These are phyloP conservation scores for Casaregolazyma lundiana DNA, from an alignment of 1,139 yeast species.

Conservation along the genomic window DNA sequence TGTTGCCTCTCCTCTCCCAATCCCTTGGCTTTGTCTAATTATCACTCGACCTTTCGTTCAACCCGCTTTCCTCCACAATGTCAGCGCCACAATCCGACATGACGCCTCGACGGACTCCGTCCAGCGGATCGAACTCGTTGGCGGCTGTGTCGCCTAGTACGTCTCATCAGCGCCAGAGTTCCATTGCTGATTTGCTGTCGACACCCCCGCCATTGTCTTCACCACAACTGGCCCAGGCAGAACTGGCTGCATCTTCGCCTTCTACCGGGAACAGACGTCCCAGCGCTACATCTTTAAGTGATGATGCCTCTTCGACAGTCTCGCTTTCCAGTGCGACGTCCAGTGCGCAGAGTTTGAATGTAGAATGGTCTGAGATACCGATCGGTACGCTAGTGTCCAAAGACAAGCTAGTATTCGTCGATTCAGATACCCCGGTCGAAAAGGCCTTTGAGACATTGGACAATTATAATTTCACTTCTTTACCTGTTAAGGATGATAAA, in stretches of 20 bases:
- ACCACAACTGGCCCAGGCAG: background rate
- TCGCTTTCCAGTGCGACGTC: constrained; percentile 24
- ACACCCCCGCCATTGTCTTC: constrained; percentile 67
- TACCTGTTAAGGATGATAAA: constrained; percentile 60
- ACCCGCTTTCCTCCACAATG: background rate
- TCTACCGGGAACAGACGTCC: constrained; percentile 10
- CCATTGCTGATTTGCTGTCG: constrained; percentile 79
- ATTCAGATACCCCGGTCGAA: constrained; percentile 66
- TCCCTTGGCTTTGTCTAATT: constrained; percentile 4
- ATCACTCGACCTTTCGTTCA: constrained; percentile 5
- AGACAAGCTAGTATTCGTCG: constrained; percentile 69
- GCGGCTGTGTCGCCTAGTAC: background rate
- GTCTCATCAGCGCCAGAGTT: constrained; percentile 24
- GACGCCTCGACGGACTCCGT: constrained; percentile 7
- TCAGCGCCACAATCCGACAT: constrained; percentile 1
- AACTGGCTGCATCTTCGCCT: constrained; percentile 10
- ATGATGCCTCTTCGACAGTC: constrained; percentile 9
- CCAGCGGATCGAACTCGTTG: constrained; percentile 2
- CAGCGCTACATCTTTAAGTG: background rate
- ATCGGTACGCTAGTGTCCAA: constrained; percentile 71
- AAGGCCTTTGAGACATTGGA: constrained; percentile 77
- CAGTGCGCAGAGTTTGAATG: constrained; percentile 29
- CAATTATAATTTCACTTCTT: constrained; percentile 68
- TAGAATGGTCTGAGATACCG: constrained; percentile 71
- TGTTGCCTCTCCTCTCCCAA: background rate